Conservation (phyloP, 371 early-diverging fungal genomes). For the Gilbertella persicaria region DNA sequence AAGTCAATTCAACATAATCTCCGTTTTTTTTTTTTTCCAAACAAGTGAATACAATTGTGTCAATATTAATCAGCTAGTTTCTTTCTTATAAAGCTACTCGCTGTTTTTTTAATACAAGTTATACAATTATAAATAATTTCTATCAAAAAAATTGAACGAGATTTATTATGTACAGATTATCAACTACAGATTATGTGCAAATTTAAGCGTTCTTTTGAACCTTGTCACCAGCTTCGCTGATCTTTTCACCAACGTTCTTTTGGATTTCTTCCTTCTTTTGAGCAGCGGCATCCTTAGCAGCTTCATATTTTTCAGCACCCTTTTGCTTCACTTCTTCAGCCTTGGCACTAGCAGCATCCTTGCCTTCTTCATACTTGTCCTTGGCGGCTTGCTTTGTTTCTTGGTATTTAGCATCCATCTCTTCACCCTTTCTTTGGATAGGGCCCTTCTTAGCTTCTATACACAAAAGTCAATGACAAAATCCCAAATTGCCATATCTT, state of each 20-base stretch:
- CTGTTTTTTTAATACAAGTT: too few species aligned
- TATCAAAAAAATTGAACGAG: too few species aligned
- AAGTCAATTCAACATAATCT: too few species aligned
- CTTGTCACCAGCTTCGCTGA: constrained; percentile 20
- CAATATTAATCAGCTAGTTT: too few species aligned
- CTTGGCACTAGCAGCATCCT: constrained; percentile 7
- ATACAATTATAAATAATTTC: too few species aligned
- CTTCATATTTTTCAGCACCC: constrained; percentile 9
- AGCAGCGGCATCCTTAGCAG: constrained; percentile 14
- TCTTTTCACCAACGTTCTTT: constrained; percentile 19
- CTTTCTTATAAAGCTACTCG: too few species aligned
- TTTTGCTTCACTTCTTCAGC: constrained; percentile 12
- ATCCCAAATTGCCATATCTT: background rate
- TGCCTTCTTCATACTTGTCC: constrained; percentile 11
- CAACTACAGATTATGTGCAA: too few species aligned
- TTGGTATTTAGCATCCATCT: constrained; percentile 2
- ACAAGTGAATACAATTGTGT: too few species aligned
- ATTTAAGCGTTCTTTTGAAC: constrained; percentile 20
- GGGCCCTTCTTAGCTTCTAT: constrained; percentile 4
- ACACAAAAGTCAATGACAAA: background rate
- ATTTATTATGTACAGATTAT: too few species aligned
- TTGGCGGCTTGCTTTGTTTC: constrained; percentile 8
- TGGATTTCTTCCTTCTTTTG: constrained; percentile 24
- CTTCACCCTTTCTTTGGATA: constrained; percentile 9
- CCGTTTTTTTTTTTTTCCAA: too few species aligned